Evolutionary conservation across 2,329 filamentous ascomycete species (phyloP).

Genomic region (Pseudocercospora eumusae): DNA sequence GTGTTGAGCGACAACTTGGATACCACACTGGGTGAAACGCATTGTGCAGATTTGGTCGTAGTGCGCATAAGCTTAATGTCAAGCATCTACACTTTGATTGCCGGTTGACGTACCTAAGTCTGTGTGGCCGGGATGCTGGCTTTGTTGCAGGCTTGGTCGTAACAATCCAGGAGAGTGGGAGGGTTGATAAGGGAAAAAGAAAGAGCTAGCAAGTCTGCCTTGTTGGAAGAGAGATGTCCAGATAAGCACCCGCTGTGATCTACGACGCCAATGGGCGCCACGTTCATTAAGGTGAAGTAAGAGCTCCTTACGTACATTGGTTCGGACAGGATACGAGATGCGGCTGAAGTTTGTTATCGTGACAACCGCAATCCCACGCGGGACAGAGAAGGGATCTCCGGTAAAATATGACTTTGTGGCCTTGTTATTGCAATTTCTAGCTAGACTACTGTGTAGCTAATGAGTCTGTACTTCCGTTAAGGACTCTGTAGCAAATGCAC

Average conservation of each 20-base stretch:
- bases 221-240: constrained; percentile 4
- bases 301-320: constrained; percentile 7
- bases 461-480: no score
- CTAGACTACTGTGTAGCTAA: no score
- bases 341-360: constrained; percentile 10
- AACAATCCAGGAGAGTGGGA: not conserved
- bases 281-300: not conserved
- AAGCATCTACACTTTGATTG: not conserved
- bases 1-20: not conserved
- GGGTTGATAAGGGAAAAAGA: not conserved
- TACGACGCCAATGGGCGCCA: constrained; percentile 5
- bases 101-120: not conserved
- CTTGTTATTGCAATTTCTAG: no score
- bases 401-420: no score
- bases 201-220: not conserved
- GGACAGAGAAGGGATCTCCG: no score
- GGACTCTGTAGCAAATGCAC: no score
- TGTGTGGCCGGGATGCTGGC: not conserved
- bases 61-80: not conserved
- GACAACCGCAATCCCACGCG: not conserved
- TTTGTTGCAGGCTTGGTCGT: not conserved
- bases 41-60: not conserved
- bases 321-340: not conserved
- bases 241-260: constrained; percentile 11
- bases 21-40: not conserved